Evolutionary conservation across 352 stramenopile species (phyloP), one percentile per base, ranked within the genome.

Genomic region (Globisporangium polare): DNA sequence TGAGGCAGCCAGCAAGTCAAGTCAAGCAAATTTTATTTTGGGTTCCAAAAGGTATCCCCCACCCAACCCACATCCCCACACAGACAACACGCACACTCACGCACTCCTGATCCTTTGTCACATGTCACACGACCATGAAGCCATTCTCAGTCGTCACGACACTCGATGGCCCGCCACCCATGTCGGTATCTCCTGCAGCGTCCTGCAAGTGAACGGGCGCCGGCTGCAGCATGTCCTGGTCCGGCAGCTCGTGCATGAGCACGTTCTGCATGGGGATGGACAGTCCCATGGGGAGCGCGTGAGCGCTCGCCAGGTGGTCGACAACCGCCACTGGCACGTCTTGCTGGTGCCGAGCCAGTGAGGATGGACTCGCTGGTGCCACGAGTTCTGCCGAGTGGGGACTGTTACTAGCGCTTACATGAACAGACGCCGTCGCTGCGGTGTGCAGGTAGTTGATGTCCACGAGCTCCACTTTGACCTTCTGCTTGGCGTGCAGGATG

Each of bases 401-500:
- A 39, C 53, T 60, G 22, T 37, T 56, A 3, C 10, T n/a, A 20
- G 29, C 29, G 22, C 49, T 55, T 62, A 12, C 50, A n/a, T 31
- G 63, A 26, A 54, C 52, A 9, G 60, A 33, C 2, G 29, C 60
- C 43, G 45, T 47, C 52, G n/a, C n/a, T n/a, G n/a, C n/a, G n/a
- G 15, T 51, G 8, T 75, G 69, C 31, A 72, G 5, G 53, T 72
- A 78, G 54, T 81, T 72, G 29, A 84, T 64, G 31, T 86, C 78
- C 27, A 88, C 78, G 33, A 88, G 66, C 56, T 88, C 78, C 10
- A 88, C 72, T 39, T 78, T 79, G 64, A 74, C 62, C 65, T 88
- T 88, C 66, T 87, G 79, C 33, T 78, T 72, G n/a, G 79, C 77
- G 62, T 89, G 79, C 42, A 89, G 63, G 42, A 89, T 87, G 2